Conservation (phyloP, 1,284 basidiomycete genomes). For the Ganoderma multipileum region DNA sequence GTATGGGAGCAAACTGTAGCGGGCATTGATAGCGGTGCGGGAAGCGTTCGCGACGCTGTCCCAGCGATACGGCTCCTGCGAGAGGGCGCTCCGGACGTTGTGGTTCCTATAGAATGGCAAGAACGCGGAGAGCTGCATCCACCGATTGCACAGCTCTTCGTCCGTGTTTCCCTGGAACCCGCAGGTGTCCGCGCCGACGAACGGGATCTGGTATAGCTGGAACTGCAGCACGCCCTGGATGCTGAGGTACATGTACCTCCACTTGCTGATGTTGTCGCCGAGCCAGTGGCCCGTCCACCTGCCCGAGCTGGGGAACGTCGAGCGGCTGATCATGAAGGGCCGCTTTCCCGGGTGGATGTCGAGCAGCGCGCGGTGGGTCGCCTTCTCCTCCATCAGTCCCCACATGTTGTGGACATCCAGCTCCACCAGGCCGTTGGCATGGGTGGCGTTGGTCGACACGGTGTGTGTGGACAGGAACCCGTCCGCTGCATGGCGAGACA, state of each 20-base stretch:
- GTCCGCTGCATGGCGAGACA: constrained; percentile 53
- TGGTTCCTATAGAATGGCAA: constrained; percentile 80
- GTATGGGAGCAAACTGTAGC: constrained; percentile 77
- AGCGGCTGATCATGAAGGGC: constrained; percentile 71
- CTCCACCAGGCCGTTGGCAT: constrained; percentile 59
- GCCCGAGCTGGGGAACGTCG: constrained; percentile 75
- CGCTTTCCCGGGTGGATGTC: constrained; percentile 59
- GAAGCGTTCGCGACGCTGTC: constrained; percentile 77
- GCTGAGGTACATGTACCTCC: constrained; percentile 65
- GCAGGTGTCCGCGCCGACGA: constrained; percentile 67
- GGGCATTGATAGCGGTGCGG: constrained; percentile 68
- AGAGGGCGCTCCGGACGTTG: constrained; percentile 64
- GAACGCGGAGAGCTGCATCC: constrained; percentile 83
- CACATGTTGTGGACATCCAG: constrained; percentile 72
- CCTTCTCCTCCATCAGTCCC: constrained; percentile 69
- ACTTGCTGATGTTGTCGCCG: constrained; percentile 69
- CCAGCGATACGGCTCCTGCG: constrained; percentile 82
- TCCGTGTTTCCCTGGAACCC: constrained; percentile 69
- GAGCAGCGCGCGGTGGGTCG: constrained; percentile 63
- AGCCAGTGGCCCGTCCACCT: constrained; percentile 64
- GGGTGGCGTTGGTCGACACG: constrained; percentile 67
- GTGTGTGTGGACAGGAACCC: constrained; percentile 57
- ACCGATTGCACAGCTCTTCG: constrained; percentile 83
- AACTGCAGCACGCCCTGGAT: constrained; percentile 81
- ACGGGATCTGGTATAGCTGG: constrained; percentile 78